phyloP scores from a whole-genome alignment of 2,329 filamentous ascomycete genomes.

The Paracamarosporium sp. region DNA sequence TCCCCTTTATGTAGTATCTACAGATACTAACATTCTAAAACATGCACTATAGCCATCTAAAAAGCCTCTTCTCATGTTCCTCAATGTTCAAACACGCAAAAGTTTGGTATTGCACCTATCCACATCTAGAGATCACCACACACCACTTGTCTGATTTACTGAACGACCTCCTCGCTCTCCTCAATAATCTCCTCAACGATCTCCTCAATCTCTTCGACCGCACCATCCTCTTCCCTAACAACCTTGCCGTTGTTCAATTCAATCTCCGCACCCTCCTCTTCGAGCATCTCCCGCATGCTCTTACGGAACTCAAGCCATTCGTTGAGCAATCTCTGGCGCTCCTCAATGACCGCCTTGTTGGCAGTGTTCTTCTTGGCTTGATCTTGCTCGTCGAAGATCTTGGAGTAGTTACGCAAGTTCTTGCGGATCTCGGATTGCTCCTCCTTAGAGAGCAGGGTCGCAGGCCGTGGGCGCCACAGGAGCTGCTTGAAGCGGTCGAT shows the following conservation, averaged over 20 bases:
- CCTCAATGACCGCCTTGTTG: slow-evolving; percentile 92
- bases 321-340: slow-evolving; percentile 78
- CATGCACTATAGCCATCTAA: too few relatives aligned
- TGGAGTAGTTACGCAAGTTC: slow-evolving; percentile 96
- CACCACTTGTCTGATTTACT: slow-evolving; percentile 18
- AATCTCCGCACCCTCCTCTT: slow-evolving; percentile 61
- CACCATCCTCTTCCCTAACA: slow-evolving; percentile 57
- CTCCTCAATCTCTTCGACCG: slow-evolving; percentile 67
- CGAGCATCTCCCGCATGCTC: slow-evolving; percentile 71
- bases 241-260: slow-evolving; percentile 62
- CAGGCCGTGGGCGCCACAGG: slow-evolving; percentile 88
- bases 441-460: slow-evolving; percentile 91
- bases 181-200: slow-evolving; percentile 90
- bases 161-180: slow-evolving; percentile 81
- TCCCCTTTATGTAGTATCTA: too few relatives aligned
- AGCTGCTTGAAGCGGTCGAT: slow-evolving; percentile 99
- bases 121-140: not conserved
- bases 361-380: slow-evolving; percentile 91
- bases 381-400: slow-evolving; percentile 94
- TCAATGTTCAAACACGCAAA: too few relatives aligned
- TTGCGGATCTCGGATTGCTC: slow-evolving; percentile 98
- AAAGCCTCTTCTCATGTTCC: too few relatives aligned
- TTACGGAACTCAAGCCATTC: slow-evolving; percentile 91
- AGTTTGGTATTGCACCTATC: not conserved
- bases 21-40: too few relatives aligned